These are phyloP conservation scores for Pistacia atlantica DNA, from an alignment of 345 rosid species.

Conservation along the genomic window DNA sequence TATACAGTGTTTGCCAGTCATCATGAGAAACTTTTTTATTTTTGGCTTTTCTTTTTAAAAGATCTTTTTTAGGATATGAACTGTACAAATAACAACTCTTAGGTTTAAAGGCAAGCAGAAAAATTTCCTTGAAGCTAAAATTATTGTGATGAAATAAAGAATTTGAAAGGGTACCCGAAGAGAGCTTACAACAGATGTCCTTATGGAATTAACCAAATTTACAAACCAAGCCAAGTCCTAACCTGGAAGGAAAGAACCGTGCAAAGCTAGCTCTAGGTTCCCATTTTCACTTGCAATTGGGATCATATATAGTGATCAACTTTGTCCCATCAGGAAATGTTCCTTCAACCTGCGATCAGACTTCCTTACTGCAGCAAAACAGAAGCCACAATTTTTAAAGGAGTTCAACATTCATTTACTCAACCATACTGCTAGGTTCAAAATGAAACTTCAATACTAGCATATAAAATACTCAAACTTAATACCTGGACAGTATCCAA, in stretches of 20 bases:
- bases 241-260: slow-evolving; percentile 97
- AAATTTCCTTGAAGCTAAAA: slow-evolving; percentile 8
- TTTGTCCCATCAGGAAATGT: slow-evolving; percentile 96
- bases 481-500: slow-evolving; percentile 82
- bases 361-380: slow-evolving; percentile 5
- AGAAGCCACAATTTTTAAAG: background rate
- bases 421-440: background rate
- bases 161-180: background rate
- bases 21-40: background rate
- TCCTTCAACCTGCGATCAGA: slow-evolving; percentile 75
- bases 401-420: background rate
- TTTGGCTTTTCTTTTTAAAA: background rate
- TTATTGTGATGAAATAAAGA: background rate
- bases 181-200: background rate
- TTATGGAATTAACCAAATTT: slow-evolving; percentile 10
- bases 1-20: background rate
- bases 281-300: slow-evolving; percentile 76
- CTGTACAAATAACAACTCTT: background rate
- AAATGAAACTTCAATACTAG: background rate
- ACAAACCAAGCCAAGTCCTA: slow-evolving; percentile 12
- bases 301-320: slow-evolving; percentile 78
- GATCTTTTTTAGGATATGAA: background rate
- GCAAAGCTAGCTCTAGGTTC: slow-evolving; percentile 77
- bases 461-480: background rate
- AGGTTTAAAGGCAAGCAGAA: background rate